phyloP scores from a whole-genome alignment of 2,329 filamentous ascomycete genomes.

The Lojkania enalia region DNA sequence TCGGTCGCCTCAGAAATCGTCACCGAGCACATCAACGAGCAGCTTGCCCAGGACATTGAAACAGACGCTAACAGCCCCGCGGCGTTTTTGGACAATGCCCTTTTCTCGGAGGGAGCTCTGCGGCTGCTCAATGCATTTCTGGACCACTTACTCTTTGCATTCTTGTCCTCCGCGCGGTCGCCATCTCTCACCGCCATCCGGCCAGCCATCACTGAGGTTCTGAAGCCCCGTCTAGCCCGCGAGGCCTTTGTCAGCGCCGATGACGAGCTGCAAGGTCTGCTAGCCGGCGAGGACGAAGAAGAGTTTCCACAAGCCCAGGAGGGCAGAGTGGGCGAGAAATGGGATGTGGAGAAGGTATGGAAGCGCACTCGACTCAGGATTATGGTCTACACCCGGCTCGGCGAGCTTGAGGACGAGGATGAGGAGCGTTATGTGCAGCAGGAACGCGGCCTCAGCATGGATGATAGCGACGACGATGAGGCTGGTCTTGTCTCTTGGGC shows the following conservation, averaged over 20 bases:
- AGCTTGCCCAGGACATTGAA: conserved; percentile 70
- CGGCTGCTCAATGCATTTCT: conserved; percentile 86
- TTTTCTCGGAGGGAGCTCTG: conserved; percentile 74
- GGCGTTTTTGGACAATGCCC: conserved; percentile 64
- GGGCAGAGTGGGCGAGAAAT: conserved; percentile 57
- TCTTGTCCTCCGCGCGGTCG: conserved; percentile 78
- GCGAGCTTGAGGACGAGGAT: conserved; percentile 97
- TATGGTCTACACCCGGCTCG: conserved; percentile 97
- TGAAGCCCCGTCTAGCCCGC: conserved; percentile 86
- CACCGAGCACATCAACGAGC: conserved; percentile 81
- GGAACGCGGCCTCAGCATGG: conserved; percentile 66
- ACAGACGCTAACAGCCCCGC: conserved; percentile 65
- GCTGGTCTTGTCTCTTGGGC: conserved; percentile 73
- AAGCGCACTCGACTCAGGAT: conserved; percentile 89
- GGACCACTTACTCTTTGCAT: conserved; percentile 89
- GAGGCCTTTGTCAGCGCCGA: conserved; percentile 83
- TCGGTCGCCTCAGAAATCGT: conserved; percentile 90
- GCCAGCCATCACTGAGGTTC: conserved; percentile 80
- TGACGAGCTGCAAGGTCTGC: conserved; percentile 83
- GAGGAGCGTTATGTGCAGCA: conserved; percentile 87
- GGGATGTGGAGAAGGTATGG: conserved; percentile 93
- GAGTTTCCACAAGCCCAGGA: conserved; percentile 35
- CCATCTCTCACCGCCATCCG: conserved; percentile 75
- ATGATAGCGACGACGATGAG: conserved; percentile 41
- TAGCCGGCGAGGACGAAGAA: conserved; percentile 71